Base-by-base conservation (phyloP, 2,329 filamentous ascomycete species). In the Verticillium longisporum region DNA sequence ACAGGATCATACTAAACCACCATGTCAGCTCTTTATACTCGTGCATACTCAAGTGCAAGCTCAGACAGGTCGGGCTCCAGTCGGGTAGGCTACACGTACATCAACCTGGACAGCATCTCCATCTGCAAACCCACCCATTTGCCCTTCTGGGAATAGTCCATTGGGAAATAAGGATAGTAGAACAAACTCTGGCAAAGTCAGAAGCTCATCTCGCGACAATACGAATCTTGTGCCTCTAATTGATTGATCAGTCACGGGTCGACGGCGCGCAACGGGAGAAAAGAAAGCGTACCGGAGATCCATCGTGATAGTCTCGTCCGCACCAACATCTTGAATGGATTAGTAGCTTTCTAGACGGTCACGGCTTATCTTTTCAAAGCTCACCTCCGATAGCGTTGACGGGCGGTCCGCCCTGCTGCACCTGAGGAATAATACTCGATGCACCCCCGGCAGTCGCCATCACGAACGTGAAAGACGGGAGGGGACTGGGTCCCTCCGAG, bases 361-460 rank as follows among this genome's bases (percentile, higher is more conserved):
- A 18, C 18, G 53, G 4, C 21, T 7, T 4, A 21, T 31, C 31
- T 31, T 9, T 26, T 31, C 53, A 6, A 33, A n/a, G 54, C 83
- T 71, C 78, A 92, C 91, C 91, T 85, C 91, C 92, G 63, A 98
- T 82, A 60, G 91, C 90, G 76, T 95, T 96, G 68, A 97, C 87
- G 41, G 93, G 90, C 69, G 92, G 90, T 58, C 90, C 93, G 67
- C 90, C 90, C 78, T 99, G 95, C 74, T 96, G 93, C 69, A 99
- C 95, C 80, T 99, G 95, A 77, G 95, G 99, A 79, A 99, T 96
- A 74, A 99, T 97, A 86, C 95, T 98, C 80, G 93, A 89, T 69
- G 93, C 91, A 80, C 93, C 94, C 83, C 94, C 94, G 78, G 94
- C 93, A 75, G 92, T 91, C 78, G 95, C 93, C 95, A 99, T 99